Percentiles rank a stretch among this genome's conserved stretches.
These are phyloP conservation scores for Aureobasidium sp. DNA, from an alignment of 2,329 filamentous ascomycete genomes.

Conservation along the genomic window DNA sequence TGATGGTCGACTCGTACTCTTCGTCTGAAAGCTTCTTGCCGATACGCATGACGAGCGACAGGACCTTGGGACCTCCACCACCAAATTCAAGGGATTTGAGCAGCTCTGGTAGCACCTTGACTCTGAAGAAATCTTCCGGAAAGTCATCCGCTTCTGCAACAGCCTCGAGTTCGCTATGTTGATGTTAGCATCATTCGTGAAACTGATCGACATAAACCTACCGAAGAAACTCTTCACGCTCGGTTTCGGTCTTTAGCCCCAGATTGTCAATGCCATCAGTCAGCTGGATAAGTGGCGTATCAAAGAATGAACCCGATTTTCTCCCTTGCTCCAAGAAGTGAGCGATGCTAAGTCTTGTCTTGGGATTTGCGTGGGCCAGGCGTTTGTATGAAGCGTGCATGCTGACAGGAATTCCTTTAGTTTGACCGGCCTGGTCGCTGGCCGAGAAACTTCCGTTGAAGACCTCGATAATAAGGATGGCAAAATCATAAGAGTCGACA, in stretches of 20 bases:
- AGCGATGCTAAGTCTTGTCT: conserved; percentile 71
- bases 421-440: conserved; percentile 72
- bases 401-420: conserved; percentile 72
- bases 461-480: conserved; percentile 75
- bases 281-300: conserved; percentile 83
- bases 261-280: conserved; percentile 90
- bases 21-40: conserved; percentile 77
- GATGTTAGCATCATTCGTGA: neutral
- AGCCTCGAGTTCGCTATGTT: conserved; percentile 61
- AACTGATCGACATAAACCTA: conserved; percentile 24
- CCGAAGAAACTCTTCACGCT: conserved; percentile 78
- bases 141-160: conserved; percentile 73
- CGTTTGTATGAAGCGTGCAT: conserved; percentile 93
- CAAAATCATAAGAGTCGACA: conserved; percentile 81
- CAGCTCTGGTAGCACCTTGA: conserved; percentile 89
- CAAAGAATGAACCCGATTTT: conserved; percentile 77
- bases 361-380: conserved; percentile 80
- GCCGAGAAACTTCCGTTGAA: conserved; percentile 80
- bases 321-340: conserved; percentile 87
- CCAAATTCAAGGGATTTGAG: conserved; percentile 99
- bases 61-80: conserved; percentile 85
- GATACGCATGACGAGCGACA: conserved; percentile 84
- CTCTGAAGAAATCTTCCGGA: conserved; percentile 95
- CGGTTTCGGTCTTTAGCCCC: conserved; percentile 74
- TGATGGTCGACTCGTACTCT: conserved; percentile 78